Conservation (phyloP, 345 rosid species). For the Excoecaria agallocha region DNA sequence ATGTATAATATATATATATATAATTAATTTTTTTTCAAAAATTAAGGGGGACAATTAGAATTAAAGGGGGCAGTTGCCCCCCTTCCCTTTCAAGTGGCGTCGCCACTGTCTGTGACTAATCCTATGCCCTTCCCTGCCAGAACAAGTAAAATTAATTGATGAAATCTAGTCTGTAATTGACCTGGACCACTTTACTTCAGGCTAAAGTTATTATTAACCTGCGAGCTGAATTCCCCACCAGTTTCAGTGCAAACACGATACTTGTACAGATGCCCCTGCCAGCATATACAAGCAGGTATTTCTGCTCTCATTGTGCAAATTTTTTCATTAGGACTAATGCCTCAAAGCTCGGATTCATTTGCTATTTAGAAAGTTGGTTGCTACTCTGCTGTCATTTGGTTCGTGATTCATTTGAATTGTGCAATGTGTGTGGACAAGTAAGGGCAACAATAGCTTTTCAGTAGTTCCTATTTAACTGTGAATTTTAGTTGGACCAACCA, state of each 20-base stretch:
- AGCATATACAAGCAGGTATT: conserved; percentile 79
- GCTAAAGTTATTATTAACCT: conserved; percentile 88
- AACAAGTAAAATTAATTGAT: not conserved
- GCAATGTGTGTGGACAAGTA: not conserved
- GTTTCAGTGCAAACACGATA: conserved; percentile 72
- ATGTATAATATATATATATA: too few relatives aligned
- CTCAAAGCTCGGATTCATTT: not conserved
- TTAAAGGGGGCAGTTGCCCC: too few relatives aligned
- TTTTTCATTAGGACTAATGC: not conserved
- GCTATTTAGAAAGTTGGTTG: not conserved
- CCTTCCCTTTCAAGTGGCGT: too few relatives aligned
- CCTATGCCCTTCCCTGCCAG: not conserved
- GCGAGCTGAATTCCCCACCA: conserved; percentile 74
- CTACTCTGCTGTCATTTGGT: not conserved
- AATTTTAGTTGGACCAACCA: not conserved
- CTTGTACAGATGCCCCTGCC: conserved; percentile 89
- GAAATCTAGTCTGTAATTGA: not conserved
- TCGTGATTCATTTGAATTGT: not conserved
- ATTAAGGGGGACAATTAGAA: too few relatives aligned
- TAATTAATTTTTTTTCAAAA: too few relatives aligned
- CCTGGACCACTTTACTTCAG: conserved; percentile 30
- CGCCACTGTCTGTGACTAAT: not conserved
- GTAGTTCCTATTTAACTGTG: not conserved
- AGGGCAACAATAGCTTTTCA: not conserved
- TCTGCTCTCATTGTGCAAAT: not conserved